Evolutionary conservation across 2,329 filamentous ascomycete species (phyloP).

Genomic region (Penicillium sp.): DNA sequence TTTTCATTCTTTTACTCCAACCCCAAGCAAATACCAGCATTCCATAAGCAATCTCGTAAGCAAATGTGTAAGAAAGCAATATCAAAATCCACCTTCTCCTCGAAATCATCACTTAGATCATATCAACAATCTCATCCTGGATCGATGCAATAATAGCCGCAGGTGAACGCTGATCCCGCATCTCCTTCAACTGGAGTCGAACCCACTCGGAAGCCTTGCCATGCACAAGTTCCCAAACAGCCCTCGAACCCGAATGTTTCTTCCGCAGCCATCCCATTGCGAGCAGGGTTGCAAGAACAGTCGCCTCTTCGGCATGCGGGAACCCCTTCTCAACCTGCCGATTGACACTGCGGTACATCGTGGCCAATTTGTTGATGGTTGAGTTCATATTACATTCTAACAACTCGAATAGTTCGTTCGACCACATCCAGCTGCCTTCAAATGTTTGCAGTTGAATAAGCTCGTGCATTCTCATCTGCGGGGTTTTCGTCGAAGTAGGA

Average conservation of each 20-base stretch:
- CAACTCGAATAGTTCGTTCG: constrained; percentile 20
- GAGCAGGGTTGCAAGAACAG: constrained; percentile 17
- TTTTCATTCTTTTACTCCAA: background rate
- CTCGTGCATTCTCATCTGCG: constrained; percentile 19
- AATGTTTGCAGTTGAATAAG: constrained; percentile 59
- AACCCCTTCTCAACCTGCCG: background rate
- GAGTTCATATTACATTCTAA: constrained; percentile 12
- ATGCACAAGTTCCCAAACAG: constrained; percentile 21
- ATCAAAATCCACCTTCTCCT: background rate
- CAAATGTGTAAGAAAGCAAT: background rate
- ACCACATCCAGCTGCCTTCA: constrained; percentile 54
- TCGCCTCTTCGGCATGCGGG: background rate
- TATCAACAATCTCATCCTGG: background rate
- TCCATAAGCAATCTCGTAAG: background rate
- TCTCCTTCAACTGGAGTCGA: background rate
- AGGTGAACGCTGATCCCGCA: background rate
- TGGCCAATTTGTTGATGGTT: background rate
- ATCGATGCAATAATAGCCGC: background rate
- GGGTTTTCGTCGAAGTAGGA: background rate
- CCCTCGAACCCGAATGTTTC: background rate
- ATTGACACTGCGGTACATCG: background rate
- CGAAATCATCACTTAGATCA: background rate
- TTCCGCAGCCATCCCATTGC: constrained; percentile 12
- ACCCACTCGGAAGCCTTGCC: constrained; percentile 20
- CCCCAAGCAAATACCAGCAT: background rate